phyloP scores from a whole-genome alignment of 192 early-diverging fungal genomes.

The Gamsiella multidivaricata region DNA sequence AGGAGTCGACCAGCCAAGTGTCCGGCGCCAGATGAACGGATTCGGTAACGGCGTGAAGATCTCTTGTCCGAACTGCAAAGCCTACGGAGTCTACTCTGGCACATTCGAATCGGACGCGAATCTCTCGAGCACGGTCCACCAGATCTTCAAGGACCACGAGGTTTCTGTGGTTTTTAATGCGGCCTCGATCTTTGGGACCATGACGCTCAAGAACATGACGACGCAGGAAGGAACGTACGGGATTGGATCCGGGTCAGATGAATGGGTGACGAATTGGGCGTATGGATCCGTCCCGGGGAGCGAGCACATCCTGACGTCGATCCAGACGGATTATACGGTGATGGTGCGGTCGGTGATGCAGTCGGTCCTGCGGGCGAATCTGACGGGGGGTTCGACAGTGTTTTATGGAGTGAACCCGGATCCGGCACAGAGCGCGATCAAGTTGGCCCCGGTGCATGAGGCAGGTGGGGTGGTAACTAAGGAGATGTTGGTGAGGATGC shows the following conservation, averaged over 20 bases:
- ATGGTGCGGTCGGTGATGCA: slow-evolving; percentile 38
- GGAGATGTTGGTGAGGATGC: slow-evolving; percentile 36
- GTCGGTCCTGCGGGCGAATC: slow-evolving; percentile 31
- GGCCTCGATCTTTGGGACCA: slow-evolving; percentile 48
- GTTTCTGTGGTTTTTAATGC: slow-evolving; percentile 53
- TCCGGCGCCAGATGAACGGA: slow-evolving; percentile 50
- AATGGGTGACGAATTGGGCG: slow-evolving; percentile 58
- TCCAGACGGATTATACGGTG: slow-evolving; percentile 47
- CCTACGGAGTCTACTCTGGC: slow-evolving; percentile 47
- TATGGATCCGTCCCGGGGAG: slow-evolving; percentile 50
- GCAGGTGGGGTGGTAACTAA: slow-evolving; percentile 36
- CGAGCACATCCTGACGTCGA: slow-evolving; percentile 42
- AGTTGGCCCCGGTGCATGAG: slow-evolving; percentile 49
- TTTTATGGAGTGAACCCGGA: slow-evolving; percentile 50
- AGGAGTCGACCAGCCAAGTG: slow-evolving; percentile 53
- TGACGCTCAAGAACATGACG: slow-evolving; percentile 48
- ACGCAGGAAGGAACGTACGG: slow-evolving; percentile 40
- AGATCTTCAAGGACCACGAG: slow-evolving; percentile 12
- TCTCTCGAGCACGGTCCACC: not conserved
- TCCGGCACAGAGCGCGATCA: slow-evolving; percentile 30
- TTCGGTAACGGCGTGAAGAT: slow-evolving; percentile 52
- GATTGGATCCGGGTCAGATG: slow-evolving; percentile 49
- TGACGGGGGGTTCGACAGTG: slow-evolving; percentile 39
- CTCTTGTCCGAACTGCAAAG: slow-evolving; percentile 36
- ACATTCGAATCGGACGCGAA: slow-evolving; percentile 36